Evolutionary conservation across 768 basidiomycete species (phyloP).

Genomic region (Macrolepiota fuliginosa): DNA sequence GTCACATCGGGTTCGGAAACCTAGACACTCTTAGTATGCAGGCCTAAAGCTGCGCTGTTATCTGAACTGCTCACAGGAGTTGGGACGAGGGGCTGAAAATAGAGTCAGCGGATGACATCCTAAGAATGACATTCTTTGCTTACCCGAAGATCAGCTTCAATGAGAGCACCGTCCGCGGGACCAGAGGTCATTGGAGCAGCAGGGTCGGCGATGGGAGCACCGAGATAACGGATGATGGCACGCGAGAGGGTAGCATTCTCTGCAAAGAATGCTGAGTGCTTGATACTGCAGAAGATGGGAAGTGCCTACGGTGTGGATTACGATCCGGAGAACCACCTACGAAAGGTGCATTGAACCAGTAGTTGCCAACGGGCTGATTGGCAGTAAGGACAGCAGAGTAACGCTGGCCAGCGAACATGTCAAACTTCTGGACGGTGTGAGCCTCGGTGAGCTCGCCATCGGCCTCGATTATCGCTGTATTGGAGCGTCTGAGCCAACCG

Average conservation of each 20-base stretch:
- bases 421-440: conserved; percentile 34
- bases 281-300: no score
- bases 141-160: conserved; percentile 34
- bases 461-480: conserved; percentile 32
- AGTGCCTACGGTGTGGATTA: conserved; percentile 30
- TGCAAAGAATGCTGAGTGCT: background rate
- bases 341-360: conserved; percentile 41
- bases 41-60: no score
- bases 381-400: conserved; percentile 42
- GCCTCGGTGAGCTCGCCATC: conserved; percentile 35
- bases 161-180: conserved; percentile 22
- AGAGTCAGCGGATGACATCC: no score
- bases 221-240: conserved; percentile 38
- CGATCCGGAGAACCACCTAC: conserved; percentile 27
- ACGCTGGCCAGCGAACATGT: conserved; percentile 47
- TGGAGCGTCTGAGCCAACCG: background rate
- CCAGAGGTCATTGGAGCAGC: conserved; percentile 20
- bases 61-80: conserved; percentile 14
- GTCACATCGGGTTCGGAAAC: conserved; percentile 16
- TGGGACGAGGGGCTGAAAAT: no score
- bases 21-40: no score
- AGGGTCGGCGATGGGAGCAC: conserved; percentile 34
- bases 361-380: conserved; percentile 43
- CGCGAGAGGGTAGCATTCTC: conserved; percentile 17
- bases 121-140: background rate